Base-by-base conservation (phyloP, 768 basidiomycete species). In the Albatrellus ellisii region DNA sequence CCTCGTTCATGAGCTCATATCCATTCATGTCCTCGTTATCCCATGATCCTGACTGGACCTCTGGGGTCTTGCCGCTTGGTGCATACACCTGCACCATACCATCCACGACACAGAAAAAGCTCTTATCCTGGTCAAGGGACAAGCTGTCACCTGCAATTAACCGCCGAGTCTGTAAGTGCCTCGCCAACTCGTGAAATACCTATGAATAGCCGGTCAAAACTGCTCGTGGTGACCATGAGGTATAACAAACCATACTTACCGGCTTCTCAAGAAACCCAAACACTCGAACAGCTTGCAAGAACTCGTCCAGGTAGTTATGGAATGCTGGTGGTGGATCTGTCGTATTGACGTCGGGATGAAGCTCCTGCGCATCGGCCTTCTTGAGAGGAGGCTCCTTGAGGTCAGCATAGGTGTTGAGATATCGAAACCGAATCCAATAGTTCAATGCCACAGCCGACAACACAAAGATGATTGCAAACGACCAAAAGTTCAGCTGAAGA, bases 191-290 rank as follows among this genome's bases (percentile, higher is more conserved):
- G 54, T 98, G 94, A 57, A 99, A 99, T 21, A 91, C 86, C 87
- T 89, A 31, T 9, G 4, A 26, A 39, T 9, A 18, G 26, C 11
- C 39, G 1, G 12, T 10, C 38, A 25, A 29, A 10, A 27, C 4
- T 28, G 12, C 12, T 15, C 20, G 25, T 15, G 9, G 28, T 28
- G 6, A 18, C 22, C 18, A 1, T 21, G 32, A 29, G 4, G 28
- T 20, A n/a, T 10, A 32, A 21, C 6, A n/a, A 35, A 7, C 6
- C 2, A 24, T 18, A 46, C 81, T 46, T 49, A 92, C 95, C 0
- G 92, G 92, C 62, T 95, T 97, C 64, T 99, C 95, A 47, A 91
- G 70, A 57, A 98, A 98, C 15, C 95, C 95, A 53, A 99, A 99
- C 8, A 99, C 87, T 36, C 92, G 75, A 43, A 99, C 87, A 9